Percentiles rank a stretch among this genome's conserved stretches.
Conservation (phyloP, 306 rosid genomes). For the Notholithocarpus densiflorus region DNA sequence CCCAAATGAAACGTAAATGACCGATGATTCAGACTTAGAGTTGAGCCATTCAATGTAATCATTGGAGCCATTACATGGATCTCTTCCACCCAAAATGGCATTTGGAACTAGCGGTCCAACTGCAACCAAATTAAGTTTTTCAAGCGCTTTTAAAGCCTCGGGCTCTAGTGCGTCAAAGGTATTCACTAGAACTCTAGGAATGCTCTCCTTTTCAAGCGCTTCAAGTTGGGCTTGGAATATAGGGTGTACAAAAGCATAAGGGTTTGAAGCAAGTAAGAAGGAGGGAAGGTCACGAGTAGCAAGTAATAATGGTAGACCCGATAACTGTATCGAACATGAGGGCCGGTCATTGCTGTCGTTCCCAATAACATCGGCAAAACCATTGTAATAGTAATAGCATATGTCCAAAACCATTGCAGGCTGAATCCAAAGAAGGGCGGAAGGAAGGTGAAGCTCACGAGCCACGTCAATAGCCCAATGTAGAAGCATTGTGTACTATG, state of each 20-base stretch:
- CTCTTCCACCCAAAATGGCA: constrained; percentile 33
- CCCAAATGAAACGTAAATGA: constrained; percentile 67
- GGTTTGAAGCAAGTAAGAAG: constrained; percentile 9
- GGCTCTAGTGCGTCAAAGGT: constrained; percentile 32
- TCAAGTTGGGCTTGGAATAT: background rate
- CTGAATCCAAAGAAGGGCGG: constrained; percentile 33
- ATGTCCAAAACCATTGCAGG: constrained; percentile 35
- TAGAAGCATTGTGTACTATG: constrained; percentile 16
- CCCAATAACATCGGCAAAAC: constrained; percentile 2
- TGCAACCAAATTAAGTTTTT: constrained; percentile 9
- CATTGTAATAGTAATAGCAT: constrained; percentile 30
- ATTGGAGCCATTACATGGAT: background rate
- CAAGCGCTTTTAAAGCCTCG: constrained; percentile 27
- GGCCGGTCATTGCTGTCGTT: background rate
- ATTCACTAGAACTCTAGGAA: constrained; percentile 24
- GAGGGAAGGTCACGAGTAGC: constrained; percentile 34
- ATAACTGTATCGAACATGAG: background rate
- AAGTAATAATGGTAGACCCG: constrained; percentile 11
- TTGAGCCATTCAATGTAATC: constrained; percentile 52
- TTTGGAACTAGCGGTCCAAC: constrained; percentile 68
- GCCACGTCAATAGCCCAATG: constrained; percentile 37
- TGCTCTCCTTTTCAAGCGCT: background rate
- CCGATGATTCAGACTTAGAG: constrained; percentile 36
- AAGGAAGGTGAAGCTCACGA: constrained; percentile 8
- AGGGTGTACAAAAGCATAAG: background rate